These are phyloP conservation scores for Brassica hybrid DNA, from an alignment of 441 rosid genomes.

Conservation along the genomic window DNA sequence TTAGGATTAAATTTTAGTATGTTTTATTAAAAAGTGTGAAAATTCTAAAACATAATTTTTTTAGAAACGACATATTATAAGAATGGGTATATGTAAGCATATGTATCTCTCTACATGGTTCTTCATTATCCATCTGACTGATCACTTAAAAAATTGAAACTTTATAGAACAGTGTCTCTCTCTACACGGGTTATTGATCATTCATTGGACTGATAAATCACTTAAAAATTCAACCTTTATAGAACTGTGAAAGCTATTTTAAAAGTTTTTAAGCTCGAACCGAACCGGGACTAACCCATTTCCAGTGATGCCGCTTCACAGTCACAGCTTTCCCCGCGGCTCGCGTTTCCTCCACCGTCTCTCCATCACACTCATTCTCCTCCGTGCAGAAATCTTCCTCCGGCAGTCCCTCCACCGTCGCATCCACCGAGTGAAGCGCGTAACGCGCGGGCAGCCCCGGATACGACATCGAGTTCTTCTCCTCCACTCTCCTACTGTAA, in stretches of 20 bases:
- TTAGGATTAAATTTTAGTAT: no score
- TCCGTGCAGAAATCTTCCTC: slow-evolving; percentile 79
- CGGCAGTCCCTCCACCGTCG: slow-evolving; percentile 78
- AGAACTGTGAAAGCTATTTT: no score
- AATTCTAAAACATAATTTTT: no score
- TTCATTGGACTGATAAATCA: slow-evolving; percentile 8
- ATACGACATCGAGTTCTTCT: slow-evolving; percentile 69
- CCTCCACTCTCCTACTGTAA: slow-evolving; percentile 68
- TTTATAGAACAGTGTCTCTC: no score
- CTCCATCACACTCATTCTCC: slow-evolving; percentile 65
- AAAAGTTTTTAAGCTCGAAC: slow-evolving; percentile 53
- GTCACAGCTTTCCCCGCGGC: no score
- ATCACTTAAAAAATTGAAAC: no score
- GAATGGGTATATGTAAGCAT: background rate
- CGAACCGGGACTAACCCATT: slow-evolving; percentile 75
- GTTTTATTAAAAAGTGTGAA: no score
- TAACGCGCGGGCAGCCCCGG: slow-evolving; percentile 87
- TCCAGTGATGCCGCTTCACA: slow-evolving; percentile 83
- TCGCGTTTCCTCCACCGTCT: slow-evolving; percentile 33
- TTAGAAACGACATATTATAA: no score
- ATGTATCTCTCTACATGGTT: slow-evolving; percentile 2
- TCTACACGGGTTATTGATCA: slow-evolving; percentile 17
- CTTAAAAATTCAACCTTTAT: no score
- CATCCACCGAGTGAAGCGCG: slow-evolving; percentile 71
- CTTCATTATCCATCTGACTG: no score